These are phyloP conservation scores for Hemisphaericaspora xylofermentans DNA, from an alignment of 1,139 yeast genomes.

Conservation along the genomic window DNA sequence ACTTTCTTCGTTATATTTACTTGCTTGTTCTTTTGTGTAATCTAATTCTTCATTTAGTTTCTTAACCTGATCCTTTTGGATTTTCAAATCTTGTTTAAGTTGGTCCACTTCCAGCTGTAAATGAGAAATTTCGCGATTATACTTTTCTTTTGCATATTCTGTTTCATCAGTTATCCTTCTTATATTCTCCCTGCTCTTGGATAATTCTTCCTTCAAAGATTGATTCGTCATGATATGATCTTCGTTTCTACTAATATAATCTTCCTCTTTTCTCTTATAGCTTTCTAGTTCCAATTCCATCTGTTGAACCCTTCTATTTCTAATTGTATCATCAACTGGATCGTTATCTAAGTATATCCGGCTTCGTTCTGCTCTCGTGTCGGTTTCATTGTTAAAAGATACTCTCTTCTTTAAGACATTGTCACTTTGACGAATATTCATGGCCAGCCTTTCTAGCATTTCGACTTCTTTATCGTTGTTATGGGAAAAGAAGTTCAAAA, in stretches of 20 bases:
- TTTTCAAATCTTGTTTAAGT: neutral
- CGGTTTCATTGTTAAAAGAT: slow-evolving; percentile 5
- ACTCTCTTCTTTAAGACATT: slow-evolving; percentile 12
- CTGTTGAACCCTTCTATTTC: slow-evolving; percentile 7
- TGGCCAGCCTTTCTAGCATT: slow-evolving; percentile 16
- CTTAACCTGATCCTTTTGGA: slow-evolving; percentile 1
- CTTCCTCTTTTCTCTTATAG: slow-evolving; percentile 3
- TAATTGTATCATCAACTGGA: slow-evolving; percentile 14
- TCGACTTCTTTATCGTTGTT: slow-evolving; percentile 13
- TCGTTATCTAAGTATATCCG: slow-evolving; percentile 9
- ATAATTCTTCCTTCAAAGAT: neutral
- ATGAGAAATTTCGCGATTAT: slow-evolving; percentile 6
- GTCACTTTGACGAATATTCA: slow-evolving; percentile 12
- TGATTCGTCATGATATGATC: neutral
- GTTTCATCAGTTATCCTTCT: neutral
- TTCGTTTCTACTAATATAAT: neutral
- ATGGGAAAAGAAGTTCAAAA: slow-evolving; percentile 15
- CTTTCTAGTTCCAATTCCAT: slow-evolving; percentile 3
- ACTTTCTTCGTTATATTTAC: neutral
- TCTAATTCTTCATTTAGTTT: neutral
- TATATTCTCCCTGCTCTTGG: neutral
- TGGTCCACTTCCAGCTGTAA: slow-evolving; percentile 2
- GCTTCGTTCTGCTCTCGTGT: neutral
- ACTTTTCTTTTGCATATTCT: slow-evolving; percentile 1
- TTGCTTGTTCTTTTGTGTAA: neutral